Base-by-base conservation (phyloP, 768 basidiomycete species). In the Tricholoma sp. region DNA sequence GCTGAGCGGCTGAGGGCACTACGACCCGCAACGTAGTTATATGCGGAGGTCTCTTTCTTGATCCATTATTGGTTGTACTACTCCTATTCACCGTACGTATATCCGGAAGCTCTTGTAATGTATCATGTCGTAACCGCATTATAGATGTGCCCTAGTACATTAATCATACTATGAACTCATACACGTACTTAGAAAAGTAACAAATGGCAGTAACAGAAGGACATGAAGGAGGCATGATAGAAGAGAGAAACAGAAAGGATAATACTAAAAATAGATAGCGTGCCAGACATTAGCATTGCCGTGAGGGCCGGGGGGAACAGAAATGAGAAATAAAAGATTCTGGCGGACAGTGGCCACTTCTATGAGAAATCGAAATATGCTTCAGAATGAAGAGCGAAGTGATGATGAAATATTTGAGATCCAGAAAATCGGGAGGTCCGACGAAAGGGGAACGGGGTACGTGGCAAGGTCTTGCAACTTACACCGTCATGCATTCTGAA, bases 1-100 rank as follows among this genome's bases (percentile, higher is more conserved):
- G 96, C 89, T 1, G 90, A 95, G 66, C 79, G 97, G 63, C 71
- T 98, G 68, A 80, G 96, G 59, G 95, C 96, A 0, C 74, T 98
- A 61, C 77, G 94, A 62, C 93, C 94, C 10, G 85, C 88, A 3
- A 79, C 82, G 62, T 91, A 72, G 68, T 54, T 18, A 50, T 41
- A 31, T 16, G 5, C 22, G 9, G 8, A 22, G 27, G n/a, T 37
- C 0, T 12, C 9, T 50, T 8, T 55, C n/a, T 34, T 52, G 5
- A 21, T 54, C 39, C 31, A 35, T 32, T 39, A 19, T 24, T 53
- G 45, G n/a, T 54, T 55, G 34, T 52, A 54, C 45, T 61, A 61
- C 50, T 19, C 39, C 45, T 61, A 61, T 52, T 19, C 39, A 58
- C 45, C 34, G 32, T 55, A 18, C 12, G 16, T 22, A 55, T 52